phyloP scores from a whole-genome alignment of 768 basidiomycete genomes.

The Suillus discolor region DNA sequence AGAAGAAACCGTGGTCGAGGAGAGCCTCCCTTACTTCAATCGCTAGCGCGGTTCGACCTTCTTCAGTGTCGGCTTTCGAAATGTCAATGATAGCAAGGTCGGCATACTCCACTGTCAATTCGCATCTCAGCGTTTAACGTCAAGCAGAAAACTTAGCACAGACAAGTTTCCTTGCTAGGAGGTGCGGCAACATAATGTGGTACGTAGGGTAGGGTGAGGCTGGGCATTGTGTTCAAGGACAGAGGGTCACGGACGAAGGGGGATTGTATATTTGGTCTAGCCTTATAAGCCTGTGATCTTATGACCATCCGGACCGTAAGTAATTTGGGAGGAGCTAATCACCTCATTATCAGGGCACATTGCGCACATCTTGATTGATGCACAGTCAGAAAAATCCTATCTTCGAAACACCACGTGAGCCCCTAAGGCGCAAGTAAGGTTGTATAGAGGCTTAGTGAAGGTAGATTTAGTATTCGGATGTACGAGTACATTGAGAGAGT shows the following conservation, averaged over 20 bases:
- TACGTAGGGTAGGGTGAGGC: constrained; percentile 31
- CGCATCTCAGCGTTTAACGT: constrained; percentile 13
- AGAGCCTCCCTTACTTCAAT: constrained; percentile 48
- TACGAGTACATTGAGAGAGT: constrained; percentile 2
- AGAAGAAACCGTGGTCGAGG: constrained; percentile 45
- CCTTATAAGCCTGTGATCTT: not conserved
- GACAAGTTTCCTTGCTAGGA: constrained; percentile 37
- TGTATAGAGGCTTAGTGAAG: not conserved
- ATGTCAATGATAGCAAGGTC: constrained; percentile 58
- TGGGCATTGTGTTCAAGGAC: constrained; percentile 30
- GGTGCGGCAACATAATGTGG: constrained; percentile 42
- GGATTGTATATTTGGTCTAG: not conserved
- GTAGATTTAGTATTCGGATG: not conserved
- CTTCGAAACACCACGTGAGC: not conserved
- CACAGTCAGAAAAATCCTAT: no score
- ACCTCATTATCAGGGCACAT: not conserved
- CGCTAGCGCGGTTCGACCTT: constrained; percentile 41
- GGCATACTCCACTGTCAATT: constrained; percentile 47
- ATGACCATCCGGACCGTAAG: not conserved
- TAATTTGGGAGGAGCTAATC: not conserved
- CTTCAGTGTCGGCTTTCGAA: constrained; percentile 38
- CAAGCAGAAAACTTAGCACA: constrained; percentile 15
- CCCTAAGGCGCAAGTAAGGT: no score
- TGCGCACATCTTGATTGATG: not conserved
- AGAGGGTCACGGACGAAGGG: not conserved